Base-by-base conservation (phyloP, 2,329 filamentous ascomycete species). In the Beauveria sp. region DNA sequence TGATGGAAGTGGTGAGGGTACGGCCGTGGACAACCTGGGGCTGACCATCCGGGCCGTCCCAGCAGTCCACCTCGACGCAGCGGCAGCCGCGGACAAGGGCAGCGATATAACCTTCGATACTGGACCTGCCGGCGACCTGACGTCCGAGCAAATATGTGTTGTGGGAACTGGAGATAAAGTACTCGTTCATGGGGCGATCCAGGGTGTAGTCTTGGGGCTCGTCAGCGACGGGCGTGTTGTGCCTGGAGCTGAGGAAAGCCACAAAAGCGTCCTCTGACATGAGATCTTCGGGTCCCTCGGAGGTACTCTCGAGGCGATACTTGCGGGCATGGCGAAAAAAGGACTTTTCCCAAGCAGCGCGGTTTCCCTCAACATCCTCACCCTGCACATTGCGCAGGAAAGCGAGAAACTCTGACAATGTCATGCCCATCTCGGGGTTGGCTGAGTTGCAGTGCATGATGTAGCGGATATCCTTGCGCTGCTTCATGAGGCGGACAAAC, bases 101-200 rank as follows among this genome's bases (percentile, higher is more conserved):
- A 9, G 87, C 87, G 68, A 98, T 96, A 76, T 99, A 99, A 49
- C 92, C 92, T 74, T 99, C 95, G 2, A 96, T 90, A 70, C 93
- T 98, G 2, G 95, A 97, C 50, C 90, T 85, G 31, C 93, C 93
- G 12, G 87, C 89, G 2, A 98, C 88, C 73, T 99, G 95, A 60
- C 93, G 88, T 16, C 95, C 95, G 5, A 96, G 81, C 1, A 99
- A 86, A 70, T 99, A 99, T 0, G 95, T 99, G 75, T 99, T 99
- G 80, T 99, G 95, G 1, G 95, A 98, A 77, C 93, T 97, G 1
- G 93, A 98, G 67, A 99, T 95, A 78, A 92, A 97, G 75, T 99
- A 99, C 72, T 98, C 93, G 72, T 96, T 96, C 72, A 98, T 79
- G 0, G 95, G 95, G 26, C 90, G 86, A 70, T 96, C 87, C 60